A percentile compares a stretch with the other conserved stretches of the same genome.
Evolutionary conservation across 345 rosid species (phyloP).

Genomic region (Moricandia arvensis): DNA sequence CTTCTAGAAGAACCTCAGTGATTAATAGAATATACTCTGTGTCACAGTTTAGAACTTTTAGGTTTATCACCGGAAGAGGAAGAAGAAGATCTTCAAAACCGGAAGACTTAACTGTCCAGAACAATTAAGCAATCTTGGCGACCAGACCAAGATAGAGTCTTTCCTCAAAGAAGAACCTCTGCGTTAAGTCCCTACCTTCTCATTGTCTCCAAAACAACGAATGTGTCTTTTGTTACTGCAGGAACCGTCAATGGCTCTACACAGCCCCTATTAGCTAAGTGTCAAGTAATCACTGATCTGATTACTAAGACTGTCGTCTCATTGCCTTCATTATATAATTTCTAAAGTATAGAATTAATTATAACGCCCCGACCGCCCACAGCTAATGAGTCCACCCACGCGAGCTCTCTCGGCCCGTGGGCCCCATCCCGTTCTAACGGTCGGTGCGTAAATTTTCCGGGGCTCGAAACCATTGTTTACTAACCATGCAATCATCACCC

Average conservation of each 20-base stretch:
- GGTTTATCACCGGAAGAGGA: background rate
- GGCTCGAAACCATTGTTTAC: too few species aligned
- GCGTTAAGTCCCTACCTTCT: constrained; percentile 52
- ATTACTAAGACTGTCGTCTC: too few species aligned
- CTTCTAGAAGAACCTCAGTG: background rate
- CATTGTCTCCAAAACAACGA: background rate
- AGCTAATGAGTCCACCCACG: too few species aligned
- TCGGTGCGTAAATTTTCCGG: too few species aligned
- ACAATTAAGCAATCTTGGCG: constrained; percentile 46
- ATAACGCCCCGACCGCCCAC: too few species aligned
- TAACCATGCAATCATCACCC: too few species aligned
- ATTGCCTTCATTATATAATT: too few species aligned
- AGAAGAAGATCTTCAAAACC: background rate
- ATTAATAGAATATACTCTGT: background rate
- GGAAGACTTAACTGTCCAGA: background rate
- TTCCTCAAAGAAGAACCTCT: constrained; percentile 85
- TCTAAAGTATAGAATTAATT: too few species aligned
- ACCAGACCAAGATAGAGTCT: constrained; percentile 71
- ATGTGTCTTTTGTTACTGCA: constrained; percentile 33
- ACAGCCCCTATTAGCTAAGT: constrained; percentile 41
- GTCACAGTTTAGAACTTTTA: background rate
- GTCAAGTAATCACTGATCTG: too few species aligned
- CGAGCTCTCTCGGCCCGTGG: too few species aligned
- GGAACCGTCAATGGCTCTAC: constrained; percentile 91
- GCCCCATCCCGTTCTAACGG: too few species aligned